Evolutionary conservation across 352 stramenopile species (phyloP).

Genomic region (Phytophthora citrophthora): DNA sequence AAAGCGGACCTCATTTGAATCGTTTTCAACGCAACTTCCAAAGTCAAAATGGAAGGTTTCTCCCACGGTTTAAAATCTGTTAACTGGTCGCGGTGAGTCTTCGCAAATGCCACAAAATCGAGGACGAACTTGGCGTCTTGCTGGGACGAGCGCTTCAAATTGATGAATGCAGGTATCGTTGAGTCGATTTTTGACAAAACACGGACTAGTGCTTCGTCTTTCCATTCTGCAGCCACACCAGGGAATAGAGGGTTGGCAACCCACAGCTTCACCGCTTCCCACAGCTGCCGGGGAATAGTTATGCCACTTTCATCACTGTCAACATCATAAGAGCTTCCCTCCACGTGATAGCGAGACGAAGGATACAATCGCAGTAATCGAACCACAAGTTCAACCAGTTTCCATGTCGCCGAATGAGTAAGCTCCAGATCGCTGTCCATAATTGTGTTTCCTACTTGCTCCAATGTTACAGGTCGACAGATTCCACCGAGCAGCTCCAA

Average conservation of each 20-base stretch:
- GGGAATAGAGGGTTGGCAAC: constrained; percentile 26
- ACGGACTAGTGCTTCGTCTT: constrained; percentile 21
- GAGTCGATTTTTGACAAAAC: constrained; percentile 33
- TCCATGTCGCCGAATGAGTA: constrained; percentile 36
- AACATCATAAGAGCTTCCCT: not conserved
- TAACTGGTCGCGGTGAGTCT: constrained; percentile 18
- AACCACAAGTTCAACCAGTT: constrained; percentile 51
- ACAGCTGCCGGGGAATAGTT: not conserved
- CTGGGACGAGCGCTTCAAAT: constrained; percentile 32
- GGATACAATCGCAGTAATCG: constrained; percentile 43
- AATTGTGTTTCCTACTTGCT: constrained; percentile 8
- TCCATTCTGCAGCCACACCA: constrained; percentile 43
- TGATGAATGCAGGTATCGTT: constrained; percentile 40
- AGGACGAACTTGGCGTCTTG: constrained; percentile 32
- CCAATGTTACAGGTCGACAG: constrained; percentile 27
- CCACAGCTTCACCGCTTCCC: constrained; percentile 35
- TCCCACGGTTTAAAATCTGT: constrained; percentile 15
- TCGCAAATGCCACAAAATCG: constrained; percentile 38
- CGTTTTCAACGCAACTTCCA: constrained; percentile 36
- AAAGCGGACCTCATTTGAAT: constrained; percentile 31
- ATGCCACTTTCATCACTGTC: not conserved
- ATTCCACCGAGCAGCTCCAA: constrained; percentile 44
- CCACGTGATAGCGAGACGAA: constrained; percentile 37
- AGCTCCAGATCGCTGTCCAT: constrained; percentile 30
- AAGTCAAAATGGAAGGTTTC: constrained; percentile 20